These are phyloP conservation scores for Penicillium expansum DNA, from an alignment of 2,329 filamentous ascomycete species.

Conservation along the genomic window DNA sequence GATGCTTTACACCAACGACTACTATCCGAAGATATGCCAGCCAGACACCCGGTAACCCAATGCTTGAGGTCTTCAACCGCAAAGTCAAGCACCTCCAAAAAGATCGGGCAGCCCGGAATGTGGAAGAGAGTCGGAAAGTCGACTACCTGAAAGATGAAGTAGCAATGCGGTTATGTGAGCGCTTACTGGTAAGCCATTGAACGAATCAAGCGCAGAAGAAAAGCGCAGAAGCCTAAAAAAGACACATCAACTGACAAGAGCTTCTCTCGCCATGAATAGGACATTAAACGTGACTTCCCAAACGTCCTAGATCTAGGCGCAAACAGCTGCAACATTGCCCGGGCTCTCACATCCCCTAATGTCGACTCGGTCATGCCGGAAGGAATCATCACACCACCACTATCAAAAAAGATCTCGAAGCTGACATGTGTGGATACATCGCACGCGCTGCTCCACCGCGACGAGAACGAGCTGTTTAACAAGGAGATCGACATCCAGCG, in stretches of 20 bases:
- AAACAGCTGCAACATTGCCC: slow-evolving; percentile 91
- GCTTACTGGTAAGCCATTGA: slow-evolving; percentile 64
- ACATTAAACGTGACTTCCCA: slow-evolving; percentile 86
- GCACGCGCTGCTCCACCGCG: slow-evolving; percentile 72
- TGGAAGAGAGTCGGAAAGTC: slow-evolving; percentile 70
- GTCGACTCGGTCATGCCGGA: slow-evolving; percentile 55
- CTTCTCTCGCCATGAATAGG: slow-evolving; percentile 42
- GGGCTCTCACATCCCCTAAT: slow-evolving; percentile 69
- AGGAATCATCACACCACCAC: slow-evolving; percentile 46
- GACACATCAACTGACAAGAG: slow-evolving; percentile 1
- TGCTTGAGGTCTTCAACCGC: slow-evolving; percentile 87
- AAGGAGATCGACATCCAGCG: slow-evolving; percentile 68
- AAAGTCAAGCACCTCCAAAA: slow-evolving; percentile 86
- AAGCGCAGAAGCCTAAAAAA: background rate
- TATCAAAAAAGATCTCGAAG: slow-evolving; percentile 68
- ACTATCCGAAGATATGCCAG: slow-evolving; percentile 65
- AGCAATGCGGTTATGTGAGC: slow-evolving; percentile 76
- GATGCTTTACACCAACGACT: slow-evolving; percentile 11
- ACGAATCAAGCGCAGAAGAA: background rate
- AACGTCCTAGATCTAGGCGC: slow-evolving; percentile 88
- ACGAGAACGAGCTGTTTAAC: slow-evolving; percentile 66
- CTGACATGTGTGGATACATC: slow-evolving; percentile 83
- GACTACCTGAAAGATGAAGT: slow-evolving; percentile 96
- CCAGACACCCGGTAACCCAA: slow-evolving; percentile 71
- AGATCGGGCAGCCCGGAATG: slow-evolving; percentile 73